Percentiles rank a stretch among this genome's conserved stretches.
phyloP scores from a whole-genome alignment of 345 rosid genomes.

The Populus nigra region DNA sequence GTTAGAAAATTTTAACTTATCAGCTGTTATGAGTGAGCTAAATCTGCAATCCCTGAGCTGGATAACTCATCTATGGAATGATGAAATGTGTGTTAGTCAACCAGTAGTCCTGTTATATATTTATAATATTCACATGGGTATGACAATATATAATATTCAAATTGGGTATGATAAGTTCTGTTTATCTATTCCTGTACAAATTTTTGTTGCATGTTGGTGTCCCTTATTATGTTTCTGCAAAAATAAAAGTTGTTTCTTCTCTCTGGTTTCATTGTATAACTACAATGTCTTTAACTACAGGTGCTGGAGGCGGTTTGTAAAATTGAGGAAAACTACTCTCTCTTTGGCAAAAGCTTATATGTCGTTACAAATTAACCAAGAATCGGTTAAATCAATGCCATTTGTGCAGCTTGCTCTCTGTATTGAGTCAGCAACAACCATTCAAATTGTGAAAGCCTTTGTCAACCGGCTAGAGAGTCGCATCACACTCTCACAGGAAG shows the following conservation, averaged over 20 bases:
- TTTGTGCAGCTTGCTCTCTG: constrained; percentile 73
- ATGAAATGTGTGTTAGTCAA: neutral
- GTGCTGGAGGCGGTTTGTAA: constrained; percentile 74
- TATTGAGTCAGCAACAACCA: constrained; percentile 53
- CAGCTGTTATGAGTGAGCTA: neutral
- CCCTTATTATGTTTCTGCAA: too few species aligned
- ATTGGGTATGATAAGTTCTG: too few species aligned
- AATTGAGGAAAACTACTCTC: constrained; percentile 53
- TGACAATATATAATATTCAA: too few species aligned
- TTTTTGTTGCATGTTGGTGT: too few species aligned
- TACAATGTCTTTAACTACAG: constrained; percentile 27
- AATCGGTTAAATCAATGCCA: constrained; percentile 47
- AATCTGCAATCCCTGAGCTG: neutral
- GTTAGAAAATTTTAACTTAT: too few species aligned
- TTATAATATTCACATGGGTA: too few species aligned
- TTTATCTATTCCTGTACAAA: too few species aligned
- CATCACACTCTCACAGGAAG: constrained; percentile 46
- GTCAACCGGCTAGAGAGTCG: constrained; percentile 72
- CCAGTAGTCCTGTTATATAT: neutral
- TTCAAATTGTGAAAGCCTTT: constrained; percentile 49
- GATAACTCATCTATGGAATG: neutral
- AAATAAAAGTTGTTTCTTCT: too few species aligned
- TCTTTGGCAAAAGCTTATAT: constrained; percentile 58
- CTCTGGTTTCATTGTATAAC: too few species aligned
- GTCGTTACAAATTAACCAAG: constrained; percentile 54